Evolutionary conservation across 306 rosid genomes (phyloP).

Genomic region (Pueraria montana): DNA sequence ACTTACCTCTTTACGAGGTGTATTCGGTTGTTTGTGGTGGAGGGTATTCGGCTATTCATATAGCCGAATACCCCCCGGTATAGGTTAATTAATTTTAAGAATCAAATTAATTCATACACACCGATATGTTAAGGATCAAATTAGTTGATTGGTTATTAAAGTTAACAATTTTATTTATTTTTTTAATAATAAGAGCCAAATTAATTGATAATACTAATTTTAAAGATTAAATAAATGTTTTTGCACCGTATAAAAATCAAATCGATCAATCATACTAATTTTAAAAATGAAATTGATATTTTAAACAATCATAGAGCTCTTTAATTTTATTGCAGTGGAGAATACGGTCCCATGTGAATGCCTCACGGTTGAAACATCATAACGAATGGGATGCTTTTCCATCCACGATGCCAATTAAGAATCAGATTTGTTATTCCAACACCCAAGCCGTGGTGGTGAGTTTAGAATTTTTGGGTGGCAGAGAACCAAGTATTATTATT

Average conservation of each 20-base stretch:
- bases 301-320: neutral
- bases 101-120: no score
- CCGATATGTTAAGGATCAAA: neutral
- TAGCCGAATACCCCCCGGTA: no score
- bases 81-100: no score
- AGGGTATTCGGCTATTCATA: no score
- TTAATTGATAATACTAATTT: neutral
- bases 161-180: neutral
- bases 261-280: neutral
- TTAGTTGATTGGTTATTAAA: neutral
- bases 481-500: neutral
- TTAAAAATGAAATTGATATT: neutral
- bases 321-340: slow-evolving; percentile 20
- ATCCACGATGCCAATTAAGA: slow-evolving; percentile 4
- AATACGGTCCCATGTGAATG: slow-evolving; percentile 22
- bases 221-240: neutral
- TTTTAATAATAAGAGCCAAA: neutral
- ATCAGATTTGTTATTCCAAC: slow-evolving; percentile 12
- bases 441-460: neutral
- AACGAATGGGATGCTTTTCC: slow-evolving; percentile 46
- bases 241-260: neutral
- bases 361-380: neutral
- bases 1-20: no score
- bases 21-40: no score
- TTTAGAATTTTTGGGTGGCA: neutral